Base-by-base conservation (phyloP, 2,329 filamentous ascomycete genomes). In the Neopestalotiopsis clavispora region DNA sequence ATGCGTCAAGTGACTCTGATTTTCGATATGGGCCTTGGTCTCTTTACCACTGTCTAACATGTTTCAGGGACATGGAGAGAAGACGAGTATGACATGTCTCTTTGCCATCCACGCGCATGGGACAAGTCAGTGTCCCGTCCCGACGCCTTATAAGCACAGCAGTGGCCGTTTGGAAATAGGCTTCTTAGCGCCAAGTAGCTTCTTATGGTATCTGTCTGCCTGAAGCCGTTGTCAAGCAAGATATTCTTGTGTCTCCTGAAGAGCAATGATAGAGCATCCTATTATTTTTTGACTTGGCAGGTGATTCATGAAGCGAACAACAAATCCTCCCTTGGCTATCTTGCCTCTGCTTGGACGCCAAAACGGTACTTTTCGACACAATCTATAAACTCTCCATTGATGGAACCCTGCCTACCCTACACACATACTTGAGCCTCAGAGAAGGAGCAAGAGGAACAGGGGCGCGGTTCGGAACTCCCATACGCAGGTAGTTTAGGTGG, bases 361-460 rank as follows among this genome's bases (percentile, higher is more conserved):
- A 62, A 40, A 62, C 34, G 59, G 59, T 62, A 62, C 59, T 62
- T 62, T 62, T 34, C 59, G 59, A 62, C 59, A 62, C 4, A 40
- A 34, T 34, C 12, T 62, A 4, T n/a, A 20, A 23, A 34, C 17
- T 3, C 4, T 2, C 28, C 59, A 30, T 62, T 12, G 34, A 34
- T 14, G 12, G 23, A 28, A 28, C 23, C 23, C 14, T 20, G 32
- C 28, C 57, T 23, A 40, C 59, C n/a, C 30, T 17, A 20, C 12
- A 42, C 32, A 38, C 30, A 28, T 6, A 38, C 59, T 34, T 34
- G 32, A 40, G 28, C 45, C 45, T 52, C 45, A 52, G 45, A 52
- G 20, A 17, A 23, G 45, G 45, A 20, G 45, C 45, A 38, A 38
- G 34, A 38, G 34, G 34, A 38, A 38, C 34, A 38, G 34, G 34